Evolutionary conservation across 202 grass and related monocot genomes (phyloP), one percentile per base, ranked within the genome.

Genomic region (Setaria viridis): DNA sequence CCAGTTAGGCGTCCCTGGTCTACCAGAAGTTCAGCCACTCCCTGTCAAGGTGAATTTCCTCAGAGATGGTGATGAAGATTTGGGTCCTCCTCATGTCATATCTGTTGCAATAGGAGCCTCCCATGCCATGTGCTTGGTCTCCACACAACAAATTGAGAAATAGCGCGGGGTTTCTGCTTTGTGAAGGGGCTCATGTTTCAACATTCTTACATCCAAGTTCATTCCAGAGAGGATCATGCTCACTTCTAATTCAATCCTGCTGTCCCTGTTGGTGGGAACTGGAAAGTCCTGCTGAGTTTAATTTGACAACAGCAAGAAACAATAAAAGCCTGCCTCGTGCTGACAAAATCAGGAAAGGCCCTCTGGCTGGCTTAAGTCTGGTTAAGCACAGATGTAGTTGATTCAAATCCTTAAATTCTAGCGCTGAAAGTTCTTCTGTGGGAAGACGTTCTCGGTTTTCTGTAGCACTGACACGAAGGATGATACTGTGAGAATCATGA

Each of bases 71-170:
- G 83, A 91, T 20, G 85, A 88, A 78, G 78, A 62, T 66, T 76
- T 86, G 48, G 87, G 90, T 6, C 73, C 88, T 39, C 78, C 72
- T 86, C 94, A 5, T 62, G 92, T 90, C 79, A 94, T 97, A 20
- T 96, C 94, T 9, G 76, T 95, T 85, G 87, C 92, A 11, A 84
- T 97, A 58, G 94, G 97, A 9, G 94, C 94, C 59, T 96, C 92
- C 25, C 97, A 99, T 94, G 94, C 92, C 80, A 96, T 91, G 92
- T 99, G 97, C 70, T 91, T 99, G 68, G 90, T 90, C 74, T 87
- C 89, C 46, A 92, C 80, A 62, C 76, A 91, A 88, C 86, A 58
- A 65, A 34, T 76, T 4, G 37, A 83, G 43, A 33, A 74, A 67
- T 83, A 73, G 7, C 21, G 43, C 21, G n/a, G 1, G 4, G 76